phyloP scores from a whole-genome alignment of 306 rosid species.

The Dryas octopetala region DNA sequence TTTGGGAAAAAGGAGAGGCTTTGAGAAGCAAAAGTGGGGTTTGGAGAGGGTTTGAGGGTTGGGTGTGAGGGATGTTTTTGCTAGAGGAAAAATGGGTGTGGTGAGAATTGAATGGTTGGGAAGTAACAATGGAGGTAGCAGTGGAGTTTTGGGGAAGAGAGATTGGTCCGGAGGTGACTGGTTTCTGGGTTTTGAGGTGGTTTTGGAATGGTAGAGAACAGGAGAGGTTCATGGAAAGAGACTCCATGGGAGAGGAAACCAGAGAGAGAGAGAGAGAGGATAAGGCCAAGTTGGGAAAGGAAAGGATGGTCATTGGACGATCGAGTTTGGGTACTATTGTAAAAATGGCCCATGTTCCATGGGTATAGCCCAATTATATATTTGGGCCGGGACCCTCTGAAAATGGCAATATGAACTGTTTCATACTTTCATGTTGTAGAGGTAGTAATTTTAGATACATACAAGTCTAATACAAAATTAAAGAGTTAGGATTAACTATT shows the following conservation, averaged over 20 bases:
- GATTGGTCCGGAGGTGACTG: constrained; percentile 24
- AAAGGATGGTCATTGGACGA: not conserved
- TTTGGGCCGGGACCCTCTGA: not conserved
- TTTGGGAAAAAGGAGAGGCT: constrained; percentile 15
- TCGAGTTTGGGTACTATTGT: not conserved
- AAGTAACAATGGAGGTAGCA: constrained; percentile 26
- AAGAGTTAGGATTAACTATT: not conserved
- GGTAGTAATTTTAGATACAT: not conserved
- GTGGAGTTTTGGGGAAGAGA: constrained; percentile 34
- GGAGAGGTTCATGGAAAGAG: constrained; percentile 49
- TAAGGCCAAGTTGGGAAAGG: not conserved
- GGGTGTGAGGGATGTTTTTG: constrained; percentile 17
- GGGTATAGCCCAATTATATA: not conserved
- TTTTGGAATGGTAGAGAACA: constrained; percentile 48
- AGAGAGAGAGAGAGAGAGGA: constrained; percentile 12
- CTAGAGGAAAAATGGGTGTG: constrained; percentile 29
- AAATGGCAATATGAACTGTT: no score
- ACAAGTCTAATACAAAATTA: not conserved
- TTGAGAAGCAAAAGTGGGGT: constrained; percentile 18
- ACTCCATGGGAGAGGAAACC: constrained; percentile 47
- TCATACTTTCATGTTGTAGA: not conserved
- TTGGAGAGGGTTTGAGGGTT: constrained; percentile 26
- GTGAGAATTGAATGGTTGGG: constrained; percentile 8
- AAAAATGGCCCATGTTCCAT: not conserved
- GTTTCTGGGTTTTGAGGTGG: constrained; percentile 51